Evolutionary conservation across 2,329 filamentous ascomycete genomes (phyloP), one percentile per base, ranked within the genome.

Genomic region (Xylaria sp.): DNA sequence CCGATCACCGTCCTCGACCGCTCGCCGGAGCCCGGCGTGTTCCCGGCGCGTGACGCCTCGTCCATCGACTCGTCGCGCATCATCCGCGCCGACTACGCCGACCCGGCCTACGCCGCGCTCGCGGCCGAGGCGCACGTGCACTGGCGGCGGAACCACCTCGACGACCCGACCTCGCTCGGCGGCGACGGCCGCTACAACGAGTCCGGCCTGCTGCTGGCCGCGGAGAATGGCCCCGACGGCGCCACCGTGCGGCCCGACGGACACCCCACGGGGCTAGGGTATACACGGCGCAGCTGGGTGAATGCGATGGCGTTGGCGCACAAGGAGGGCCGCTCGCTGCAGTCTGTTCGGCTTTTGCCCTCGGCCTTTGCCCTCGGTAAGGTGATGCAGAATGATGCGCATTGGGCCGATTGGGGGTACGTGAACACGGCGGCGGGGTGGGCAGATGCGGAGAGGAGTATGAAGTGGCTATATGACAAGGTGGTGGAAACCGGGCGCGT

Each of bases 31-130:
- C 65, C 76, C 57, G 80, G 81, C 32, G 86, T 90, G 46, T 90
- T 91, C 76, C 89, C 89, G 1, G 84, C 88, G 7, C 81, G 84
- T 52, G 88, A 91, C 75, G 84, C 85, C 66, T 85, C 88, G 60
- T 89, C 86, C 72, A 85, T 90, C 76, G 89, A 91, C 80, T 85
- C 84, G 3, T 90, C 88, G 15, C 87, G 89, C 73, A 90, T 91
- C 74, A 84, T 91, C 72, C 85, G 90, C 66, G 82, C 88, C 60
- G 95, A 98, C 84, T 98, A 98, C 78, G 90, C 92, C 5, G 90
- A 95, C 77, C 83, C 88, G 0, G 87, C 90, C 25, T 98, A 98
- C 81, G 88, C 93, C 6, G 82, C 85, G 18, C 88, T 98, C 55
- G 94, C 91, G 23, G 85, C 88, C 20, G 84, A 88, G 44, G 94